phyloP scores from a whole-genome alignment of 2,329 filamentous ascomycete species.

The Colletotrichum caudatum region DNA sequence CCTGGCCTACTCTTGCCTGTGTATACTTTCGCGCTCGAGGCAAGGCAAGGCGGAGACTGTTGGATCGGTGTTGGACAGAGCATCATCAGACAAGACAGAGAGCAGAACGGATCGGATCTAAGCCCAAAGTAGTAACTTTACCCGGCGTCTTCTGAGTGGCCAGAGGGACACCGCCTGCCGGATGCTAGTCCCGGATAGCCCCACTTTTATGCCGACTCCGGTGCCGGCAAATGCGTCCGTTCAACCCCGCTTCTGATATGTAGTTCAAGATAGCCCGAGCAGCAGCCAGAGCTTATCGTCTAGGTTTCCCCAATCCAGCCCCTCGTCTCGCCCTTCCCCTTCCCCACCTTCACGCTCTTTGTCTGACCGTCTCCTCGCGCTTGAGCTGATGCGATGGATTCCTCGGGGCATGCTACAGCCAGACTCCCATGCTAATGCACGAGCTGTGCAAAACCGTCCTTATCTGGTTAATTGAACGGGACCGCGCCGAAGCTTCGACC shows the following conservation, averaged over 20 bases:
- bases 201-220: conserved; percentile 25
- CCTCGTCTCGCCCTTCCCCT: conserved; percentile 32
- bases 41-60: neutral
- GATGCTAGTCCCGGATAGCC: conserved; percentile 17
- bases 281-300: conserved; percentile 37
- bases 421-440: conserved; percentile 26
- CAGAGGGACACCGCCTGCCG: conserved; percentile 14
- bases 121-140: conserved; percentile 18
- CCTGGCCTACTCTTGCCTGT: neutral
- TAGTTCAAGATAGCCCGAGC: conserved; percentile 21
- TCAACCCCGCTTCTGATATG: conserved; percentile 6
- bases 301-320: conserved; percentile 31
- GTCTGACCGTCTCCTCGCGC: neutral
- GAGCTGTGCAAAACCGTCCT: conserved; percentile 20
- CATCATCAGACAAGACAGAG: neutral
- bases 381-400: neutral
- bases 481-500: neutral
- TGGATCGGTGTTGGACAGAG: conserved; percentile 14
- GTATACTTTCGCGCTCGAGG: neutral
- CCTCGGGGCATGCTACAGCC: neutral
- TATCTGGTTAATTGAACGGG: conserved; percentile 17
- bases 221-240: conserved; percentile 1
- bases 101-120: neutral
- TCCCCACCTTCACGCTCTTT: neutral
- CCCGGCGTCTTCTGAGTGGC: neutral